Base-by-base conservation (phyloP, 805 yeast species). In the Kluyveromyces aestuarii region DNA sequence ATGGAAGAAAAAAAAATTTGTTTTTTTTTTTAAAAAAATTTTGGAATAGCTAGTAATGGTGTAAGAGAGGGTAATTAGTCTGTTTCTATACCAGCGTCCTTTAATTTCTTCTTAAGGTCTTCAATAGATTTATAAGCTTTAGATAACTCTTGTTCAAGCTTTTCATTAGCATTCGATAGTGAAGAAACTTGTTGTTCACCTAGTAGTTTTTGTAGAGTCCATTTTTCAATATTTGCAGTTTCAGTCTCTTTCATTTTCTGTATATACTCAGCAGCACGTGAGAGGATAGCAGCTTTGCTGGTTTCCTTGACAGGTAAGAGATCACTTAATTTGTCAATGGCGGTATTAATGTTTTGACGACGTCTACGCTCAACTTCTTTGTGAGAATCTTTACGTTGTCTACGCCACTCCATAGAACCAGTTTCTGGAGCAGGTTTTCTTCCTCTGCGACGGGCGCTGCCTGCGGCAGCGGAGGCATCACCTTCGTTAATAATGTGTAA, bases 301-400 rank as follows among this genome's bases (percentile, higher is more conserved):
- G 61, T 50, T 49, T 88, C 96, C 45, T 81, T 79, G 13, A 87
- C 80, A 16, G 96, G 96, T 48, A 90, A 78, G 51, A 90, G 66
- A 21, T 79, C 79, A 33, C 90, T 84, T 57, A 90, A 73, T 57
- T 82, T 87, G 58, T 80, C 81, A 61, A 90, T 88, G n/a, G 96
- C 96, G 40, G 75, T 71, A 68, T 88, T 90, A 62, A 90, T 90
- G 43, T 82, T 79, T 63, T 89, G 96, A 61, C 97, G 79, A 67
- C 97, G 79, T 58, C 96, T 80, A 62, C 96, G 77, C 70, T 90
- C 97, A 19, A 90, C 97, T 68, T 90, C 96, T 68, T 89, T 90
- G 72, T 93, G 99, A 67, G 88, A 90, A 58, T 87, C 87, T 60
- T 85, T 82, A 59, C 96, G 81, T 63, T 81, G 80, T 49, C 60